Evolutionary conservation across 2,329 filamentous ascomycete genomes (phyloP), one percentile per base, ranked within the genome.

Genomic region (Fusarium sp.): DNA sequence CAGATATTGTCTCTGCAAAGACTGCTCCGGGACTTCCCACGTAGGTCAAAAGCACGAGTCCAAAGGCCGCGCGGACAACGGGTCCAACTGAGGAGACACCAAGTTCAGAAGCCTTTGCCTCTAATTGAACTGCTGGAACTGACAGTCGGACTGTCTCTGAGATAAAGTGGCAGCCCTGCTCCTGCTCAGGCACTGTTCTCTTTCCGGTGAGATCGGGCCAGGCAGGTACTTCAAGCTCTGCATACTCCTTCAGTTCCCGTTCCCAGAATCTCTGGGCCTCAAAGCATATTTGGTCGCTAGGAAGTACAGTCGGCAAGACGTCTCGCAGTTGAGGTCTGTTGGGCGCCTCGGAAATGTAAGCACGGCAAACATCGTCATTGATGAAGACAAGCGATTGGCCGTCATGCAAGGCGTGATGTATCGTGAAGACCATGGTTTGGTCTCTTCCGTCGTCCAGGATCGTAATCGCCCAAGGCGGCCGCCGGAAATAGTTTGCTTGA

Each of bases 1-100:
- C 61, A 20, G 61, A 64, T 25, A 64, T 38, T 33, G 61, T 64
- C 61, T 64, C 61, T 15, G 61, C 61, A 35, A 64, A 64, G 30
- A 64, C 61, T n/a, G 32, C 61, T 4, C 61, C 27, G 3, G 47
- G n/a, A 32, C 27, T 57, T 57, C 61, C 61, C 37, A 64, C 8
- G 61, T 64, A 64, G 37, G 50, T 43, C 35, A 35, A 35, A 6
- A 64, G 50, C n/a, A 64, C 61, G 11, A 25, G 35, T 20, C 61
- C 61, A 57, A 64, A 64, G 35, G 47, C 61, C 4, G 50, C 35
- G 11, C 61, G 61, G 25, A 57, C 61, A 35, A 64, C 6, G 12
- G 61, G 30, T 45, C 33, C 61, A 25, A 64, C n/a, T 4, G 61
- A 64, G 9, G 50, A 43, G 27, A 64, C 61, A 35, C 37, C 61